Evolutionary conservation across 768 basidiomycete species (phyloP).

Genomic region (Leccinum incarnatum): DNA sequence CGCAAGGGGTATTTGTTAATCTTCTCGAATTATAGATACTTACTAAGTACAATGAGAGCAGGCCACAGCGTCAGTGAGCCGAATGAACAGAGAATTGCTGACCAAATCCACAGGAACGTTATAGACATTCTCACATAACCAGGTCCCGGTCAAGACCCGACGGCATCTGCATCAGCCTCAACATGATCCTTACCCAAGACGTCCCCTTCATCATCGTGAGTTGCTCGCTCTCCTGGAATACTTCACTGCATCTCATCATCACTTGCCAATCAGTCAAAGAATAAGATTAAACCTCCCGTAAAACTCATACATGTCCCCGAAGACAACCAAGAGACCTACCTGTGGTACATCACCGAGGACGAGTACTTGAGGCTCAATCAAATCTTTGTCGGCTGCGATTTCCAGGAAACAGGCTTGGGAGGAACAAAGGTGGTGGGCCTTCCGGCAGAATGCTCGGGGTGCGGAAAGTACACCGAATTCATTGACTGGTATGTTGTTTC

Average conservation of each 20-base stretch:
- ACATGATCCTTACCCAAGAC: slow-evolving; percentile 3
- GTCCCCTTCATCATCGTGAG: slow-evolving; percentile 9
- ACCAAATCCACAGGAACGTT: no score
- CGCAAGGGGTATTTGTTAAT: no score
- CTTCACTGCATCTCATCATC: neutral
- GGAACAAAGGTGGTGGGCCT: slow-evolving; percentile 15
- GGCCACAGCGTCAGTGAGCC: no score
- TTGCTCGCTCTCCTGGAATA: neutral
- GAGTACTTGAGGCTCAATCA: slow-evolving; percentile 16
- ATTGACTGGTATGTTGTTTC: slow-evolving; percentile 8
- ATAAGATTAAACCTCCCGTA: slow-evolving; percentile 11
- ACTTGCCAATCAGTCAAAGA: neutral
- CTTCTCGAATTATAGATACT: no score
- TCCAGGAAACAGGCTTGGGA: slow-evolving; percentile 13
- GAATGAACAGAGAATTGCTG: no score
- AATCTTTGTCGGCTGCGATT: slow-evolving; percentile 11
- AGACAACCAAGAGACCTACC: neutral
- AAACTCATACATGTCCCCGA: neutral
- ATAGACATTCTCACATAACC: no score
- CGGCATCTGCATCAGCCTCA: neutral
- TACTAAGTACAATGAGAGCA: no score
- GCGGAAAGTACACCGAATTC: slow-evolving; percentile 18
- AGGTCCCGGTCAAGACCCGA: no score
- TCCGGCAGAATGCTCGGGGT: slow-evolving; percentile 6
- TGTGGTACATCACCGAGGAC: slow-evolving; percentile 20